phyloP scores from a whole-genome alignment of 23 red algal species.

The Pyropia haitanensis region DNA sequence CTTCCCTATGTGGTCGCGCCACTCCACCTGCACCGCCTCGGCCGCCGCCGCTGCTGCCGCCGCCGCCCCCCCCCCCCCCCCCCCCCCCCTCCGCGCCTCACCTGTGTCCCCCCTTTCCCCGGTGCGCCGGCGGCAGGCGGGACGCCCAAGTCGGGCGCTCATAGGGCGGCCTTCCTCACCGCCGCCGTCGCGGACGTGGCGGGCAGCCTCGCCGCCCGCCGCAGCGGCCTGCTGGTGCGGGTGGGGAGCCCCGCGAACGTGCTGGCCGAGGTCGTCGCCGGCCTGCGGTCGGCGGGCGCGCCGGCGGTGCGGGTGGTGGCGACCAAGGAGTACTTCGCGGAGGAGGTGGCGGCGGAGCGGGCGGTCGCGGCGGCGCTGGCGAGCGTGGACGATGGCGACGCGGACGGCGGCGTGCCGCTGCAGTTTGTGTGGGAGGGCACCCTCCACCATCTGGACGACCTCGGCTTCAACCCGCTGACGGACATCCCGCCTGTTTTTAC shows the following conservation, averaged over 20 bases:
- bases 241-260: slow-evolving; percentile 20
- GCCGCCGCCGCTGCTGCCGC: too few species aligned
- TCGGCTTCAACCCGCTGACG: slow-evolving; percentile 48
- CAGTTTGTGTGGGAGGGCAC: slow-evolving; percentile 50
- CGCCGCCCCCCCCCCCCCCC: too few species aligned
- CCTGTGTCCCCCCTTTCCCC: too few species aligned
- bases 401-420: not conserved
- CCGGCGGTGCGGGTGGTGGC: slow-evolving; percentile 35
- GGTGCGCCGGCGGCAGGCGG: not conserved
- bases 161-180: slow-evolving; percentile 52
- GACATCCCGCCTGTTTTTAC: slow-evolving; percentile 57
- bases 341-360: slow-evolving; percentile 48
- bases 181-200: slow-evolving; percentile 56
- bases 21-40: too few species aligned
- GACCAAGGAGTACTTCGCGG: slow-evolving; percentile 44
- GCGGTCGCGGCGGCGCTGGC: slow-evolving; percentile 12
- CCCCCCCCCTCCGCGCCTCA: too few species aligned
- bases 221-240: slow-evolving; percentile 54
- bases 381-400: slow-evolving; percentile 3
- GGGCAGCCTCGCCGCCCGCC: slow-evolving; percentile 14
- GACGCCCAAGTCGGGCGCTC: slow-evolving; percentile 11
- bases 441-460: slow-evolving; percentile 68
- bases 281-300: not conserved
- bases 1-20: too few species aligned
- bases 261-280: slow-evolving; percentile 5